Conservation (phyloP, 169 alveolate genomes). For the Plasmodium blacklocki region DNA sequence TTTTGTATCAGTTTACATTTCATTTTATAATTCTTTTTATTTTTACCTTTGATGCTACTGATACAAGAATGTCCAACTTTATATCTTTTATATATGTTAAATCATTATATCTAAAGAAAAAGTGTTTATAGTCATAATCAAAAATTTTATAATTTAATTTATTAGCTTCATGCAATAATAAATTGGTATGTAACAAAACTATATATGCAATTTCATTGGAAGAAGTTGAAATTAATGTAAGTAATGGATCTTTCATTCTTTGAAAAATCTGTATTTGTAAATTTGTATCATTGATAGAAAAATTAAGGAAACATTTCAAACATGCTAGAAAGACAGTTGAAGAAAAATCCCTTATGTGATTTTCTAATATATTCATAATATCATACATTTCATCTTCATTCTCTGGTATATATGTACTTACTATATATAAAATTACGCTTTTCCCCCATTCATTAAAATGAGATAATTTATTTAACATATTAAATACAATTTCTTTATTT, state of each 20-base stretch:
- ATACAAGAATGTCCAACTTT: constrained; percentile 86
- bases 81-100: constrained; percentile 88
- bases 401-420: constrained; percentile 92
- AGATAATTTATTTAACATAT: constrained; percentile 82
- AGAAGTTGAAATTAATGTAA: constrained; percentile 85
- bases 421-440: constrained; percentile 92
- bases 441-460: constrained; percentile 98
- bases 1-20: not conserved
- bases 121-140: constrained; percentile 85
- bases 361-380: constrained; percentile 97
- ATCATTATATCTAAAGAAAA: constrained; percentile 89
- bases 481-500: constrained; percentile 89
- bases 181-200: constrained; percentile 81
- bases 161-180: constrained; percentile 72
- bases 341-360: constrained; percentile 94
- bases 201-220: constrained; percentile 88
- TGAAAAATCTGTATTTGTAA: constrained; percentile 85
- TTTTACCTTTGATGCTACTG: constrained; percentile 86
- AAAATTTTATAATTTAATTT: constrained; percentile 65
- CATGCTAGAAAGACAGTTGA: constrained; percentile 96
- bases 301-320: constrained; percentile 85
- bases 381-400: constrained; percentile 96
- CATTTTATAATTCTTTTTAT: not conserved
- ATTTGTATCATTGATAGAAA: constrained; percentile 83
- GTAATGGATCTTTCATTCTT: constrained; percentile 86